Evolutionary conservation across 768 basidiomycete genomes (phyloP).

Genomic region (Boletus reticuloceps): DNA sequence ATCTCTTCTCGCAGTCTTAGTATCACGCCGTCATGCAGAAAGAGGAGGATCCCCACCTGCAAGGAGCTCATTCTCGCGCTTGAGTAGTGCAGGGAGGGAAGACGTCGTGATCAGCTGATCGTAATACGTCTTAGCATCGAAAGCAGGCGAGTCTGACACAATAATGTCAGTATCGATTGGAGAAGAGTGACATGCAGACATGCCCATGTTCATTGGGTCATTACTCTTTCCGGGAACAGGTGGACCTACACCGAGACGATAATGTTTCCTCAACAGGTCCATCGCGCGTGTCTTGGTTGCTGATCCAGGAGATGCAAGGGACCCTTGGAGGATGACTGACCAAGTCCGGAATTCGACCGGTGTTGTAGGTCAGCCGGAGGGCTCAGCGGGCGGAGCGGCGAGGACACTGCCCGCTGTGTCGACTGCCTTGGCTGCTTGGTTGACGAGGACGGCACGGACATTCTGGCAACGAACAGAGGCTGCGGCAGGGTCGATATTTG

Average conservation of each 20-base stretch:
- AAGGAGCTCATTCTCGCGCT: constrained; percentile 79
- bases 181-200: constrained; percentile 15
- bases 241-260: constrained; percentile 76
- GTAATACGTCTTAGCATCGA: constrained; percentile 83
- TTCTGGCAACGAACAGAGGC: background rate
- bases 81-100: constrained; percentile 68
- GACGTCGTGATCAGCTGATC: constrained; percentile 83
- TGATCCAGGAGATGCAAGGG: constrained; percentile 30
- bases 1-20: constrained; percentile 57
- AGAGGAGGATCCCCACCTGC: constrained; percentile 42
- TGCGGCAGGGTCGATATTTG: no score
- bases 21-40: background rate
- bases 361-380: constrained; percentile 26
- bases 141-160: constrained; percentile 67
- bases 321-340: constrained; percentile 23
- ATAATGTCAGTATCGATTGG: constrained; percentile 1
- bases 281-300: constrained; percentile 57
- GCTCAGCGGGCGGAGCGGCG: constrained; percentile 45
- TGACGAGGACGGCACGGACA: constrained; percentile 15
- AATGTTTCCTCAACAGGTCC: constrained; percentile 81
- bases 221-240: constrained; percentile 55
- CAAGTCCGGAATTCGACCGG: constrained; percentile 16
- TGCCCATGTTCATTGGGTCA: constrained; percentile 84
- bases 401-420: constrained; percentile 37
- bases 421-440: constrained; percentile 22